Percentiles rank a stretch among this genome's conserved stretches.
phyloP scores from a whole-genome alignment of 1,139 yeast species.

The Saccharomycopsis phalli region DNA sequence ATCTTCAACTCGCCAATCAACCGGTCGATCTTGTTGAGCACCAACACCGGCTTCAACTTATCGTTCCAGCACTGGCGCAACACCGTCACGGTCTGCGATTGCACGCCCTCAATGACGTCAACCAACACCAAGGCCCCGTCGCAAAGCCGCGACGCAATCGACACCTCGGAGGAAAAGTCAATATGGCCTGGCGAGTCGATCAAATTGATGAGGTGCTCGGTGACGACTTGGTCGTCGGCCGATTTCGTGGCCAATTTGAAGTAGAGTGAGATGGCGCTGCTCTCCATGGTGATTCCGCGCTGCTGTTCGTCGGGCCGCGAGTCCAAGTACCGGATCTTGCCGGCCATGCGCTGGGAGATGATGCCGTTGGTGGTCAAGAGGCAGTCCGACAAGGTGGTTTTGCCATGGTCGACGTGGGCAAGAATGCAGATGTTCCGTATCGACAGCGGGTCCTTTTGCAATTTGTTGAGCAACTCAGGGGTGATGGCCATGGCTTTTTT shows the following conservation, averaged over 20 bases:
- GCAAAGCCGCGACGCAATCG: slow-evolving; percentile 89
- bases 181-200: slow-evolving; percentile 99
- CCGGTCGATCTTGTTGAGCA: slow-evolving; percentile 89
- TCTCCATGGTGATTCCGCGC: slow-evolving; percentile 97
- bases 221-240: slow-evolving; percentile 31
- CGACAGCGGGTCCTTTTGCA: slow-evolving; percentile 61
- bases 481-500: slow-evolving; percentile 28
- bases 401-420: slow-evolving; percentile 99
- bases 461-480: slow-evolving; percentile 50
- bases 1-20: slow-evolving; percentile 73
- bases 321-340: slow-evolving; percentile 86
- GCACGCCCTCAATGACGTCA: slow-evolving; percentile 96
- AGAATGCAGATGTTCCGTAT: slow-evolving; percentile 88
- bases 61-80: slow-evolving; percentile 95
- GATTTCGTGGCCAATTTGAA: slow-evolving; percentile 52
- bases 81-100: slow-evolving; percentile 93
- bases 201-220: slow-evolving; percentile 78
- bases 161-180: slow-evolving; percentile 93
- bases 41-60: slow-evolving; percentile 77
- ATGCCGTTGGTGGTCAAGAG: slow-evolving; percentile 92
- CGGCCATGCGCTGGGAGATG: slow-evolving; percentile 90
- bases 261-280: slow-evolving; percentile 83
- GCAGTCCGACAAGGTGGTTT: slow-evolving; percentile 90
- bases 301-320: slow-evolving; percentile 93
- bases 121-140: slow-evolving; percentile 95